Percentiles rank a stretch among this genome's conserved stretches.
These are phyloP conservation scores for Curvularia lunata DNA, from an alignment of 2,329 filamentous ascomycete genomes.

Conservation along the genomic window DNA sequence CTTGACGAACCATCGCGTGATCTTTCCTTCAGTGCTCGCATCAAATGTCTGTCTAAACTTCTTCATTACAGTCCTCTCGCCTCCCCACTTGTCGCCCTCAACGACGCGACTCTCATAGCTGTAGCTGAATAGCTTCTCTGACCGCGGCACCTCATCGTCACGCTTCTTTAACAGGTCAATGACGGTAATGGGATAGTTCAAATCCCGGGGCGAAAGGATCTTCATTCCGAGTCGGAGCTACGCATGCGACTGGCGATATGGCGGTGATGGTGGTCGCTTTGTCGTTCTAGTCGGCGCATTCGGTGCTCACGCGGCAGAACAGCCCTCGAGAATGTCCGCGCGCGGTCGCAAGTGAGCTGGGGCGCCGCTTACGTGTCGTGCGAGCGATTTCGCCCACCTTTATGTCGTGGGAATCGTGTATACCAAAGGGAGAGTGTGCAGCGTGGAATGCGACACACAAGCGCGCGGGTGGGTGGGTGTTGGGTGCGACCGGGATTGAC, in stretches of 20 bases:
- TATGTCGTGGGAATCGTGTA: not conserved
- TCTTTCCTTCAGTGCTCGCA: constrained; percentile 79
- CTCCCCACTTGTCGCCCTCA: constrained; percentile 73
- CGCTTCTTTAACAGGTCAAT: constrained; percentile 79
- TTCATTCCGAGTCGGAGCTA: constrained; percentile 52
- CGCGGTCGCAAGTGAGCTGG: constrained; percentile 5
- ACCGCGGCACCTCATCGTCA: constrained; percentile 76
- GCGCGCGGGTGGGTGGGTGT: constrained; percentile 3
- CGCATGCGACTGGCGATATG: constrained; percentile 38
- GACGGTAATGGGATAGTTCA: constrained; percentile 94
- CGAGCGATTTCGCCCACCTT: not conserved
- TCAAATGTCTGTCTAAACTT: constrained; percentile 81
- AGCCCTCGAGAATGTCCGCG: constrained; percentile 1
- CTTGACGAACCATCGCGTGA: constrained; percentile 77
- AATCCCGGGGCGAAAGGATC: constrained; percentile 57
- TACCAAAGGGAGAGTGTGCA: not conserved
- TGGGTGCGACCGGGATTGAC: constrained; percentile 22
- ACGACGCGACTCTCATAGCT: constrained; percentile 77
- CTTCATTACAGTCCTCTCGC: constrained; percentile 71
- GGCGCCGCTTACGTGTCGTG: not conserved
- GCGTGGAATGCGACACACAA: not conserved
- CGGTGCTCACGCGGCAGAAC: constrained; percentile 28
- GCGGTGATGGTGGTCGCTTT: constrained; percentile 34
- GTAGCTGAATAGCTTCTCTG: constrained; percentile 84
- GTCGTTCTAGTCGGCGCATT: constrained; percentile 42